Percentiles rank a stretch among this genome's conserved stretches.
These are phyloP conservation scores for Fusarium torulosum DNA, from an alignment of 2,329 filamentous ascomycete genomes.

Conservation along the genomic window DNA sequence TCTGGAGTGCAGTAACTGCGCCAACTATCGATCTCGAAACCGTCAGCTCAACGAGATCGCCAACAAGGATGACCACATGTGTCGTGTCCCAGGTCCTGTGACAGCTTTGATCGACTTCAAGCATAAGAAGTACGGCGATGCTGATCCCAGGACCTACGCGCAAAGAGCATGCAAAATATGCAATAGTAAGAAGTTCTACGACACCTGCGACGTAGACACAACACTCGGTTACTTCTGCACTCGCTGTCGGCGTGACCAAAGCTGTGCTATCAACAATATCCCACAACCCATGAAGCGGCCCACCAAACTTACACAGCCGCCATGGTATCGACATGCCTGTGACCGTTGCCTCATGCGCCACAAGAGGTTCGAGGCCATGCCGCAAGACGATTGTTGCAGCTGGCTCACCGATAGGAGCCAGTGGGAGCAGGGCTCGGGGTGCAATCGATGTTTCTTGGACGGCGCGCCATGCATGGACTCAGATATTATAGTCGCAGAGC, in stretches of 20 bases:
- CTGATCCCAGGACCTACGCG: slow-evolving; percentile 16
- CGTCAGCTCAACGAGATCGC: background rate
- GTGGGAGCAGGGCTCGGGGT: slow-evolving; percentile 16
- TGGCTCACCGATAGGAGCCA: slow-evolving; percentile 32
- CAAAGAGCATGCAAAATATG: slow-evolving; percentile 7
- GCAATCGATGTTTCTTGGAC: slow-evolving; percentile 15
- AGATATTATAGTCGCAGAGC: background rate
- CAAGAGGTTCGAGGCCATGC: background rate
- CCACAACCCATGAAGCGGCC: slow-evolving; percentile 1
- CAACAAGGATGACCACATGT: slow-evolving; percentile 3
- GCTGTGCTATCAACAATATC: background rate
- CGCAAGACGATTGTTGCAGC: slow-evolving; percentile 5
- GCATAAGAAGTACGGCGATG: slow-evolving; percentile 22
- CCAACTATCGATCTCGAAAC: slow-evolving; percentile 28
- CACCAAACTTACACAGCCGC: slow-evolving; percentile 5
- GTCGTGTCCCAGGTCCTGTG: slow-evolving; percentile 3
- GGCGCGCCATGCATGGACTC: slow-evolving; percentile 20
- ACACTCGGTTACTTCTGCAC: slow-evolving; percentile 29
- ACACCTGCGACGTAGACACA: slow-evolving; percentile 35
- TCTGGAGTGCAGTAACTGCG: slow-evolving; percentile 38
- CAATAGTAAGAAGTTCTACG: accelerated
- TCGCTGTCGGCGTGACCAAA: slow-evolving; percentile 14
- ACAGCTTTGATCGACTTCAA: slow-evolving; percentile 6
- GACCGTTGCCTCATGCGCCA: slow-evolving; percentile 27
- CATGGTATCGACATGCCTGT: slow-evolving; percentile 40